A percentile compares a stretch with the other conserved stretches of the same genome.
phyloP scores from a whole-genome alignment of 768 basidiomycete species.

The Trametopsis cervina region DNA sequence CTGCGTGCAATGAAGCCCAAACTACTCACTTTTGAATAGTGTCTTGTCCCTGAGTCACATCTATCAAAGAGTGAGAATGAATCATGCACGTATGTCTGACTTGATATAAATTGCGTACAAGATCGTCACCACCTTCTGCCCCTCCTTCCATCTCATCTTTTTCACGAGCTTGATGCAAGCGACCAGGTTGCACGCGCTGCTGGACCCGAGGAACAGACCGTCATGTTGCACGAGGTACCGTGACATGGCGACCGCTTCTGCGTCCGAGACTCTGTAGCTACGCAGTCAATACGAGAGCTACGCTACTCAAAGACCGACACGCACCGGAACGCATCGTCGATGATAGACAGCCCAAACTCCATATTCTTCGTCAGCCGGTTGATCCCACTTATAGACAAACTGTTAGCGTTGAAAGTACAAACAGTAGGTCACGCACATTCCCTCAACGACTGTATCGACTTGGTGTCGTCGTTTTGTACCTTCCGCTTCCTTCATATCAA shows the following conservation, averaged over 20 bases:
- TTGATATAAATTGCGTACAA: constrained; percentile 43
- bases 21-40: constrained; percentile 82
- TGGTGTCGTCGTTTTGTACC: constrained; percentile 91
- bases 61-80: constrained; percentile 27
- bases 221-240: constrained; percentile 87
- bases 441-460: constrained; percentile 94
- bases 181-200: constrained; percentile 94
- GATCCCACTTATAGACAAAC: constrained; percentile 58
- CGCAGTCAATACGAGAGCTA: neutral
- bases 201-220: constrained; percentile 92
- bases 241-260: constrained; percentile 94
- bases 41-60: constrained; percentile 86
- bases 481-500: constrained; percentile 85
- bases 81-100: neutral
- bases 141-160: constrained; percentile 59
- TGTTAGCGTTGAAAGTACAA: neutral
- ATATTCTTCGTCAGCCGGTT: constrained; percentile 92
- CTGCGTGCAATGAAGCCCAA: no score
- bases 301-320: constrained; percentile 5
- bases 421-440: constrained; percentile 45
- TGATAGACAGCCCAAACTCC: constrained; percentile 71
- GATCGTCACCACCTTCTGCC: constrained; percentile 78
- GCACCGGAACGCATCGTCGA: constrained; percentile 87
- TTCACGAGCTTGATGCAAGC: constrained; percentile 79
- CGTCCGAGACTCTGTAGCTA: constrained; percentile 72